Base-by-base conservation (phyloP, 2,329 filamentous ascomycete species). In the Delphinella strobiligena region DNA sequence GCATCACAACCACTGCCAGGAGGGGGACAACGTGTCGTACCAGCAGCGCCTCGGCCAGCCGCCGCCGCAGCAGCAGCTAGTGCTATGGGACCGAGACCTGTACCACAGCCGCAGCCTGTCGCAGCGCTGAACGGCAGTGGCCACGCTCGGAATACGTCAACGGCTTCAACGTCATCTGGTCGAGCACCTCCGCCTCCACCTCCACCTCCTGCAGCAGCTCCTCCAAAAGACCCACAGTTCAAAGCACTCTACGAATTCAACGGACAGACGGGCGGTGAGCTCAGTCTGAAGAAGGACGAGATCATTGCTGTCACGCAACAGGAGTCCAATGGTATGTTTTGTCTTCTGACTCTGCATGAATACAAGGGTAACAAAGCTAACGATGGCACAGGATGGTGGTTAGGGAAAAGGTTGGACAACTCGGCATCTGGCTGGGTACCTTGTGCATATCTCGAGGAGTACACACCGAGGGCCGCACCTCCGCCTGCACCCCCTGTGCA, bases 171-270 rank as follows among this genome's bases (percentile, higher is more conserved):
- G 36, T 44, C 51, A 4, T 41, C 63, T n/a, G 58, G 55, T n/a
- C 67, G 76, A 42, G 70, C 68, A 16, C 61, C 62, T 19, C 78
- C 72, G 31, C 80, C 80, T 1, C 77, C 83, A 12, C 72, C 82
- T 2, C 71, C 80, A 11, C 68, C 78, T 15, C 68, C 80, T 31
- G 71, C 75, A 7, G 69, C 70, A 31, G 60, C 71, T 29, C 69
- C 71, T 22, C 64, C 71, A 8, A 69, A 68, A 52, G 89, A 88
- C 59, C 76, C 85, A 19, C 85, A 80, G 50, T 93, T 83, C 53
- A 91, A 87, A 66, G 91, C 87, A 4, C 61, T 96, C 34, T 98
- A 96, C 60, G 88, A 95, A 53, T 98, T 96, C 59, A 73, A 70
- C 40, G 87, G 87, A 12, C 81, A 89, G 50, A 84, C 75, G 47